These are phyloP conservation scores for Nissolia schottii DNA, from an alignment of 306 rosid species.

Conservation along the genomic window DNA sequence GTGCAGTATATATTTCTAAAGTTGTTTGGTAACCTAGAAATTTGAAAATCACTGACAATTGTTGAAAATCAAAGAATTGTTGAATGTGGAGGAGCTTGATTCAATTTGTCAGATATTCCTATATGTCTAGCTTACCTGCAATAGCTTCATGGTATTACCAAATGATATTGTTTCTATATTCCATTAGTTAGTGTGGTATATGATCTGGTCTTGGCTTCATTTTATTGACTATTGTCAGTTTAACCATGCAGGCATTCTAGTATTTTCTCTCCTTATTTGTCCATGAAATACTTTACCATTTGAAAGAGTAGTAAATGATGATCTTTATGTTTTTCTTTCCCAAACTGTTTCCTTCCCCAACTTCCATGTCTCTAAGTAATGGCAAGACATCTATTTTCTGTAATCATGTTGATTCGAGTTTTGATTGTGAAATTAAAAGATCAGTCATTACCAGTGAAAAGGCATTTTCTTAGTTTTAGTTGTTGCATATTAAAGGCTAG, in stretches of 20 bases:
- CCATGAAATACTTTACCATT: neutral
- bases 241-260: neutral
- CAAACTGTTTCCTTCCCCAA: neutral
- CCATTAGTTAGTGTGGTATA: constrained; percentile 3
- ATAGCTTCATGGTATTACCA: neutral
- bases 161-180: constrained; percentile 1
- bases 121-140: constrained; percentile 5
- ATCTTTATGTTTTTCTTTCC: neutral
- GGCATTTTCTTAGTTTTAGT: neutral
- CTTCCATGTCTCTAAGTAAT: neutral
- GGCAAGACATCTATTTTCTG: neutral
- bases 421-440: constrained; percentile 10
- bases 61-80: neutral
- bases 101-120: constrained; percentile 8
- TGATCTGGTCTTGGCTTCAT: constrained; percentile 16
- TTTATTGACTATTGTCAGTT: neutral
- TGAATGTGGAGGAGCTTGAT: neutral
- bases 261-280: neutral
- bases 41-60: neutral
- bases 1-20: constrained; percentile 6
- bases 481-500: constrained; percentile 8
- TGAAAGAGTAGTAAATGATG: neutral
- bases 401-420: neutral
- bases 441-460: neutral
- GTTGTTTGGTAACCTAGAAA: constrained; percentile 14